Percentiles rank a stretch among this genome's conserved stretches.
phyloP scores from a whole-genome alignment of 2,329 filamentous ascomycete species.

The Colletotrichum cereale region DNA sequence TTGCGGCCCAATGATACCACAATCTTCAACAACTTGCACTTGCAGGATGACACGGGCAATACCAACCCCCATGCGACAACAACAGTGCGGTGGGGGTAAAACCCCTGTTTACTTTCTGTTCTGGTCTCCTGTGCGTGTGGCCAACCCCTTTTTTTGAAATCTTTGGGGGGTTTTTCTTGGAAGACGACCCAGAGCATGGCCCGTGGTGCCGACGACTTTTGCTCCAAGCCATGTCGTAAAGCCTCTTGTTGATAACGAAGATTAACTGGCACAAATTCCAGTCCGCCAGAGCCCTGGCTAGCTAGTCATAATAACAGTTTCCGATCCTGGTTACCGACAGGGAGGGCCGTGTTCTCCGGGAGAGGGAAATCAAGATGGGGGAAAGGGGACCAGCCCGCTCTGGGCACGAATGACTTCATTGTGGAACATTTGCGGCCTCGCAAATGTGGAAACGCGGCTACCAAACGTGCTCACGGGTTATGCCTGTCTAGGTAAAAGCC shows the following conservation, averaged over 20 bases:
- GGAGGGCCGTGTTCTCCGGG: conserved; percentile 2
- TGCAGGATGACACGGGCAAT: neutral
- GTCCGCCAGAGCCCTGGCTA: neutral
- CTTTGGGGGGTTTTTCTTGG: no score
- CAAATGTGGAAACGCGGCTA: conserved; percentile 27
- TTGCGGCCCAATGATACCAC: neutral
- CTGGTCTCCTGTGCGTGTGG: neutral
- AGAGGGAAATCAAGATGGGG: conserved; percentile 15
- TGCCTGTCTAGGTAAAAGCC: no score
- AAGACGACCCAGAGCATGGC: neutral
- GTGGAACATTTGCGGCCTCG: conserved; percentile 33
- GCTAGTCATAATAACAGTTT: neutral
- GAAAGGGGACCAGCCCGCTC: neutral
- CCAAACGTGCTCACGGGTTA: neutral
- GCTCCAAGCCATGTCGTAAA: neutral
- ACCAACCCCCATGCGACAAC: neutral
- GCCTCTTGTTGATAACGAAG: neutral
- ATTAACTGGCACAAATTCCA: neutral
- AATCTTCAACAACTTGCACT: neutral
- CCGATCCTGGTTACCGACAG: neutral
- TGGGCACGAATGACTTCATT: conserved; percentile 39
- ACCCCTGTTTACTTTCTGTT: neutral
- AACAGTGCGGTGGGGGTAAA: neutral
- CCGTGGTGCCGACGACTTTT: neutral
- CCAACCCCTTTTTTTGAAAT: neutral